These are phyloP conservation scores for Amyloporia xantha DNA, from an alignment of 768 basidiomycete genomes.

Conservation along the genomic window DNA sequence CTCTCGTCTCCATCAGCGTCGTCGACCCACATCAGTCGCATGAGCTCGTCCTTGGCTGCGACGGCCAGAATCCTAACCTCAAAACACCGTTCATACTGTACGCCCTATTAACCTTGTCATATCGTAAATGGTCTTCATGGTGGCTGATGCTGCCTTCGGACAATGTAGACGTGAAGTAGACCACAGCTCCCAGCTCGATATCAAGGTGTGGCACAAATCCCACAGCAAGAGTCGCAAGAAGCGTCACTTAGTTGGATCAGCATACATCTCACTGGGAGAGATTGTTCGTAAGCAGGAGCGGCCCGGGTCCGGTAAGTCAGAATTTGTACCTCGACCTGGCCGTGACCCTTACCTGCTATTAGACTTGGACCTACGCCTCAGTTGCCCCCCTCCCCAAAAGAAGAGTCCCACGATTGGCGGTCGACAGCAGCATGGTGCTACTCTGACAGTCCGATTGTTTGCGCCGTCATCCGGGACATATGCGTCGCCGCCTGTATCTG, in stretches of 20 bases:
- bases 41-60: constrained; percentile 55
- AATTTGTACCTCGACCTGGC: not conserved
- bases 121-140: no score
- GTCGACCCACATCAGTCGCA: constrained; percentile 43
- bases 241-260: constrained; percentile 46
- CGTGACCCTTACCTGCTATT: not conserved
- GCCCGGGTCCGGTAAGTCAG: constrained; percentile 35
- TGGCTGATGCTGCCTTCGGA: no score
- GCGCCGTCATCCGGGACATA: constrained; percentile 9
- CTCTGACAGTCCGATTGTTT: constrained; percentile 13
- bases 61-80: constrained; percentile 66
- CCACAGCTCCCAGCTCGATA: constrained; percentile 36
- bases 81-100: constrained; percentile 50
- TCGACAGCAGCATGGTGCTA: constrained; percentile 12
- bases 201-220: constrained; percentile 52
- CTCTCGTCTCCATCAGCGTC: constrained; percentile 53
- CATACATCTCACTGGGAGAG: constrained; percentile 46
- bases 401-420: constrained; percentile 15
- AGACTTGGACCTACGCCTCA: constrained; percentile 16
- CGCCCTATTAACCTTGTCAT: constrained; percentile 19
- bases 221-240: constrained; percentile 57
- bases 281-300: constrained; percentile 41
- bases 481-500: no score
- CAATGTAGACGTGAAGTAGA: constrained; percentile 29
- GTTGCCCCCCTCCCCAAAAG: constrained; percentile 19